These are phyloP conservation scores for Trichoderma lentiforme DNA, from an alignment of 2,329 filamentous ascomycete species.

Conservation along the genomic window DNA sequence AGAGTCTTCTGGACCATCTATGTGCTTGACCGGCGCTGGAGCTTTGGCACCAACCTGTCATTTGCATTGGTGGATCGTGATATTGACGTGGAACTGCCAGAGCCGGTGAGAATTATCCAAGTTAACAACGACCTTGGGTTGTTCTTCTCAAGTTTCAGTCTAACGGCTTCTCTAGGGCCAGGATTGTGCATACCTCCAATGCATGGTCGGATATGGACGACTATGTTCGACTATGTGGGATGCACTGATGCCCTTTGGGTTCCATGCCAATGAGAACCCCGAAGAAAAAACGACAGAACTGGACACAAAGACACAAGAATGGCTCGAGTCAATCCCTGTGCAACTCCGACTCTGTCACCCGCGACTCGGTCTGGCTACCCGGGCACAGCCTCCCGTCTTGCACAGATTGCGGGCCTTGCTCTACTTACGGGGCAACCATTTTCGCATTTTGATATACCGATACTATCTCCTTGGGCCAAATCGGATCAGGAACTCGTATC, in stretches of 20 bases:
- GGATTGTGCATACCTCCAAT: constrained; percentile 41
- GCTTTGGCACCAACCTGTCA: constrained; percentile 43
- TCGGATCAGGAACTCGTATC: constrained; percentile 34
- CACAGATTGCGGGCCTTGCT: constrained; percentile 42
- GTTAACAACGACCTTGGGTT: neutral
- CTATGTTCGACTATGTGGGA: constrained; percentile 48
- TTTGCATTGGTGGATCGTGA: neutral
- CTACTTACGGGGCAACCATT: constrained; percentile 43
- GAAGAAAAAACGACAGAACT: constrained; percentile 22
- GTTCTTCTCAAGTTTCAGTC: neutral
- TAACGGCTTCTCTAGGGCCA: constrained; percentile 25
- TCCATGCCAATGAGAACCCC: constrained; percentile 32
- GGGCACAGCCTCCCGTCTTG: constrained; percentile 39
- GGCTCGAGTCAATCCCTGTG: neutral
- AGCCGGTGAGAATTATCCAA: neutral
- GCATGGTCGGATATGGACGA: constrained; percentile 47
- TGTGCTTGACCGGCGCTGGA: constrained; percentile 50
- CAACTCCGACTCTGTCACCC: constrained; percentile 2
- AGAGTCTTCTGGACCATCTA: constrained; percentile 51
- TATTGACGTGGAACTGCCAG: neutral
- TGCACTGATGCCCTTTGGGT: constrained; percentile 38
- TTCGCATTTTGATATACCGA: constrained; percentile 43
- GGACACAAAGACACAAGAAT: neutral
- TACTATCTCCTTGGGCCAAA: constrained; percentile 38
- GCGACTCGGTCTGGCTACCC: constrained; percentile 38